These are phyloP conservation scores for Pisolithus tinctorius DNA, from an alignment of 768 basidiomycete species.

Conservation along the genomic window DNA sequence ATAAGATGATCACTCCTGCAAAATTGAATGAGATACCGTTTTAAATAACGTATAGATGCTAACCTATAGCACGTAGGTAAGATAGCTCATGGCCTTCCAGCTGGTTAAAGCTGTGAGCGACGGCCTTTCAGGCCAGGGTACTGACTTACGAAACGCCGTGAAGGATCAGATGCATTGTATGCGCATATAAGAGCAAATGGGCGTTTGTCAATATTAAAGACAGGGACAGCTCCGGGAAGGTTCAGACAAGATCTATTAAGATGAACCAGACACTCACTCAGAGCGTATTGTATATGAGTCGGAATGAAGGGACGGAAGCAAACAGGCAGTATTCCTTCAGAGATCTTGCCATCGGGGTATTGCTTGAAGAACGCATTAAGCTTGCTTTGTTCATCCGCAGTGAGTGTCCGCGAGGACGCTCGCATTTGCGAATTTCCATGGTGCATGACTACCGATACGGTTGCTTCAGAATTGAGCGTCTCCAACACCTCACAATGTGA, in stretches of 20 bases:
- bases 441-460: slow-evolving; percentile 64
- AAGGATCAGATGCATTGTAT: slow-evolving; percentile 78
- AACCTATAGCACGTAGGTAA: slow-evolving; percentile 85
- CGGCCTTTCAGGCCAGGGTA: background rate
- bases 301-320: slow-evolving; percentile 81
- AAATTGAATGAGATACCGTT: slow-evolving; percentile 2
- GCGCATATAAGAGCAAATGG: slow-evolving; percentile 89
- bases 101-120: slow-evolving; percentile 32
- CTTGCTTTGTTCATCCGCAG: slow-evolving; percentile 64
- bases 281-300: slow-evolving; percentile 73
- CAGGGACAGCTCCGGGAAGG: slow-evolving; percentile 62
- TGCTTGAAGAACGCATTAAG: slow-evolving; percentile 73
- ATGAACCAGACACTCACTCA: slow-evolving; percentile 48
- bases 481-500: slow-evolving; percentile 86
- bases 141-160: slow-evolving; percentile 66
- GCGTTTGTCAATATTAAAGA: slow-evolving; percentile 88
- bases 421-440: slow-evolving; percentile 52
- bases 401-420: slow-evolving; percentile 49
- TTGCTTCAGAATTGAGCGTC: slow-evolving; percentile 51
- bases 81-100: slow-evolving; percentile 87
- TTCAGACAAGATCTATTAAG: slow-evolving; percentile 4
- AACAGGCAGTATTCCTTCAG: slow-evolving; percentile 79
- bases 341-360: slow-evolving; percentile 81
- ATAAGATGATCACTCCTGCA: slow-evolving; percentile 82
- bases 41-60: background rate